phyloP scores from a whole-genome alignment of 208 protist genomes.

The Acanthamoeba royreba region DNA sequence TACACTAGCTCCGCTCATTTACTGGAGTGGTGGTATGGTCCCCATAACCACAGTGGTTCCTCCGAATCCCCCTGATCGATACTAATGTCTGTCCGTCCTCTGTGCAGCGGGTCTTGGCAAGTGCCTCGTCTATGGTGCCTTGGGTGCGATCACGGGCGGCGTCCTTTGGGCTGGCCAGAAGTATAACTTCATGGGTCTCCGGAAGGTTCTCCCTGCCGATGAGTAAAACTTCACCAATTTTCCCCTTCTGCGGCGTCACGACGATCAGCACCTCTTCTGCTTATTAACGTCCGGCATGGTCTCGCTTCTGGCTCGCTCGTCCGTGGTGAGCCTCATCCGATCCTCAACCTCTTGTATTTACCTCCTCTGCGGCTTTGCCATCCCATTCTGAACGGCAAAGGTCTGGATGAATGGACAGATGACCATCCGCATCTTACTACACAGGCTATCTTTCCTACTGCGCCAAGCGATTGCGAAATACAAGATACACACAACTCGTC shows the following conservation, averaged over 20 bases:
- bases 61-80: background rate
- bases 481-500: too few relatives aligned
- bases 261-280: background rate
- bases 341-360: too few relatives aligned
- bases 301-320: background rate
- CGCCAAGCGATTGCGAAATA: too few relatives aligned
- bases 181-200: background rate
- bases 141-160: background rate
- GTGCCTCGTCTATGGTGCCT: background rate
- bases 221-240: background rate
- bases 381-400: too few relatives aligned
- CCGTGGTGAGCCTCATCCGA: too few relatives aligned
- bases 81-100: background rate
- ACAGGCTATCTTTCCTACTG: too few relatives aligned
- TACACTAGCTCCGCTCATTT: slow-evolving; percentile 8
- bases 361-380: too few relatives aligned
- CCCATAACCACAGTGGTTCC: background rate
- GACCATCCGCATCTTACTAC: too few relatives aligned
- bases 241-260: background rate
- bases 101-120: background rate
- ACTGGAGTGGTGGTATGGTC: slow-evolving; percentile 17
- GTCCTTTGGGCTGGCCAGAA: background rate
- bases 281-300: background rate
- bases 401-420: too few relatives aligned
- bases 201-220: background rate